Evolutionary conservation across 768 basidiomycete genomes (phyloP), one percentile per base, ranked within the genome.

Genomic region (Hebeloma cylindrosporum): DNA sequence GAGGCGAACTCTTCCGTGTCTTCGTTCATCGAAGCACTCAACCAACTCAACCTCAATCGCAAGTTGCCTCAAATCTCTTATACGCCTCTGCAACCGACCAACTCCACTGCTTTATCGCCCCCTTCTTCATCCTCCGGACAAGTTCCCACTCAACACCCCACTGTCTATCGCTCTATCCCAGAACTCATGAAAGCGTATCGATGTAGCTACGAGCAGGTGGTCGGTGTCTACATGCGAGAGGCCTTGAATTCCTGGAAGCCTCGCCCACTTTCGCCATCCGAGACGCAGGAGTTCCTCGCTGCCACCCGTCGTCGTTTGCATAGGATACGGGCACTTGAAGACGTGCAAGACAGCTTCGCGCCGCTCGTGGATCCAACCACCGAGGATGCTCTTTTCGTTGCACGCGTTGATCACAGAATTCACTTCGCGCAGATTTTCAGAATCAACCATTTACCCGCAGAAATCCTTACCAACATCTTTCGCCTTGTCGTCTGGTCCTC

Each of bases 381-480:
- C 29, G 61, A 69, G 29, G 51, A 65, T 18, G 34, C 58, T 7
- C 58, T 72, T 11, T 60, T 66, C 43, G 35, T 66, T 49, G 64
- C 67, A 26, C 67, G 68, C 18, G 33, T 63, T n/a, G 53, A 62
- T 14, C 71, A 67, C 40, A 45, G 56, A 14, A 40, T 60, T 7
- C 52, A 51, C 8, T 68, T 72, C 38, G 53, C 51, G 29, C 61
- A 68, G 17, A 64, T 67, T 25, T 85, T 85, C 60, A 75, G 75
- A 32, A 65, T 87, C 49, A 77, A 76, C 61, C 71, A 80, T 25
- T 71, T 88, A 3, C 87, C 86, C 2, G 60, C 69, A 22, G 87
- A 89, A 59, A 79, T 88, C 43, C 64, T 88, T 47, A 65, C 62
- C 63, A 73, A 78, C 47, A 83, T 89, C 52, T 77, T 88, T 53